Conservation (phyloP, 306 rosid species). For the Quercus wislizeni region DNA sequence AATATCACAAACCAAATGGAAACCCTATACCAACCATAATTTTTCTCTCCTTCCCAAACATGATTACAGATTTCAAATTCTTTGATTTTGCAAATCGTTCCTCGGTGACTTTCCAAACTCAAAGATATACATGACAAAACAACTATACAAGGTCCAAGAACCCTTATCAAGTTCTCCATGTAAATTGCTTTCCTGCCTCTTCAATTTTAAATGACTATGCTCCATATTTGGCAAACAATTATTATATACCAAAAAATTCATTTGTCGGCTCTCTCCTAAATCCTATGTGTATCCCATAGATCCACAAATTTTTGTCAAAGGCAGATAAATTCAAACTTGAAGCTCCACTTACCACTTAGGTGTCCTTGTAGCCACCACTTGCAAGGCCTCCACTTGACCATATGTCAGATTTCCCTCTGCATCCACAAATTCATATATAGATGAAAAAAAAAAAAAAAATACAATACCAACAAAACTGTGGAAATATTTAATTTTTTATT, state of each 20-base stretch:
- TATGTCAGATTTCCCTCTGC: constrained; percentile 56
- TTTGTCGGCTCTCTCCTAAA: neutral
- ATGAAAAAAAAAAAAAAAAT: neutral
- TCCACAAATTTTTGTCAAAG: neutral
- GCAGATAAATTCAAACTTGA: neutral
- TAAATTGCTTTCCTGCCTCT: neutral
- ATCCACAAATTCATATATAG: constrained; percentile 11
- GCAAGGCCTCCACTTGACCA: constrained; percentile 90
- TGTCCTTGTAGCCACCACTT: constrained; percentile 80
- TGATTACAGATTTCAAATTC: neutral
- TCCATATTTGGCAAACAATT: constrained; percentile 3
- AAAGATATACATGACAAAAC: too few species aligned
- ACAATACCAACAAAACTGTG: neutral
- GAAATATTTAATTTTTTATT: neutral
- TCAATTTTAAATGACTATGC: neutral
- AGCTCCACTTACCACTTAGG: constrained; percentile 43
- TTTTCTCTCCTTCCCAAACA: neutral
- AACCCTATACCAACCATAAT: constrained; percentile 21
- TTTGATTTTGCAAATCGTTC: neutral
- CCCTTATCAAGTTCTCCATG: neutral
- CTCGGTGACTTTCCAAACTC: too few species aligned
- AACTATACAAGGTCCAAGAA: too few species aligned
- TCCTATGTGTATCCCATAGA: neutral
- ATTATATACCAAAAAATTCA: constrained; percentile 1
- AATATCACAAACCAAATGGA: constrained; percentile 18